Base-by-base conservation (phyloP, 179 eudicot genomes). In the Amaranthus tricolor region DNA sequence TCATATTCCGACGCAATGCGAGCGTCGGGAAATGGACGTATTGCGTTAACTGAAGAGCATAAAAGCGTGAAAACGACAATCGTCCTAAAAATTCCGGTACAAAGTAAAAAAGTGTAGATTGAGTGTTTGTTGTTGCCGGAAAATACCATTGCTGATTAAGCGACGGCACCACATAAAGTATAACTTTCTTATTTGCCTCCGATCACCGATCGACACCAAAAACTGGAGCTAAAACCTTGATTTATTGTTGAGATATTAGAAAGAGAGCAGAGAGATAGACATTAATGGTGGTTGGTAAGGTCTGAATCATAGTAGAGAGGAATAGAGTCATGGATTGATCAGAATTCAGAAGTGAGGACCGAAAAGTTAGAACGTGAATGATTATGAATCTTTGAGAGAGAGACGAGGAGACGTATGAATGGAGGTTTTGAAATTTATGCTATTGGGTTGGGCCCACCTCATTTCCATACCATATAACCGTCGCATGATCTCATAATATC, bases 161-260 rank as follows among this genome's bases (percentile, higher is more conserved):
- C 40, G 40, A 31, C 40, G 40, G 40, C 40, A 79, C 88, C 82
- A 82, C 89, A 85, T 85, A 86, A 82, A 90, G 82, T 6, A 61
- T n/a, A 31, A 31, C 4, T 9, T 21, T 50, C 13, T 31, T 31
- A 31, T 31, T 31, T 31, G 15, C 13, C 44, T 12, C 59, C 59
- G 11, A 17, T 44, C 10, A 21, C 21, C 12, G 17, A 31, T 31
- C 40, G 40, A 31, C 54, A 15, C 10, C 56, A 2, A 48, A 14
- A 16, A 31, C 31, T 31, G 40, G 40, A 31, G 40, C 40, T 2
- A 31, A 24, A 31, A 31, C 40, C 40, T 31, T 31, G 40, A 31
- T 31, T 31, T 31, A 31, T 31, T 31, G 40, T 31, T 60, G 40
- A 20, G 7, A 7, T 2, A 21, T 8, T 9, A n/a, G 31, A 31